Evolutionary conservation across 2,329 filamentous ascomycete species (phyloP).

Genomic region (Colletotrichum siamense): DNA sequence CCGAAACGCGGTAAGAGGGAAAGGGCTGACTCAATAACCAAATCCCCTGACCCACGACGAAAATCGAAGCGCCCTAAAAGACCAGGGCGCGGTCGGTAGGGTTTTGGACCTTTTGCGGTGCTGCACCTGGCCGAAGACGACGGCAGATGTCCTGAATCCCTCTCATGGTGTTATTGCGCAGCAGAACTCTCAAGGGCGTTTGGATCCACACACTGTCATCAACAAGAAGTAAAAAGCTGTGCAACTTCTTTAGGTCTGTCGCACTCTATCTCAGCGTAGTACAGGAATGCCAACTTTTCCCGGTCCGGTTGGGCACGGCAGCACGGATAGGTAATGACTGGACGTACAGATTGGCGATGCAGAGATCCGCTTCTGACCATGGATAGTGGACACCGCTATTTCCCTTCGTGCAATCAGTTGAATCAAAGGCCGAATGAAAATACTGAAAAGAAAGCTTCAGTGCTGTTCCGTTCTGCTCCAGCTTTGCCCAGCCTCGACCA

Average conservation of each 20-base stretch:
- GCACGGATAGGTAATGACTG: background rate
- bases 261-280: background rate
- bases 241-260: background rate
- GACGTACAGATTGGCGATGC: background rate
- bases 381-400: slow-evolving; percentile 13
- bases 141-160: background rate
- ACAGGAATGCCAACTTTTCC: background rate
- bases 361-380: slow-evolving; percentile 8
- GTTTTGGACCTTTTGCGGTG: background rate
- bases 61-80: slow-evolving; percentile 8
- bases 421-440: background rate
- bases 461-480: background rate
- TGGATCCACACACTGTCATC: background rate
- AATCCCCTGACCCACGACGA: slow-evolving; percentile 14
- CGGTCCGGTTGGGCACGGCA: slow-evolving; percentile 5
- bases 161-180: background rate
- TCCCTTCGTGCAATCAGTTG: background rate
- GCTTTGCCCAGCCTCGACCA: background rate
- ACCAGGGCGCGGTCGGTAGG: background rate
- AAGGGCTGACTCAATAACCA: background rate
- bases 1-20: background rate
- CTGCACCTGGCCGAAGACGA: background rate
- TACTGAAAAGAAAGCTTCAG: background rate
- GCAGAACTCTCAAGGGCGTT: background rate
- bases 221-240: background rate